Evolutionary conservation across 805 yeast genomes (phyloP), one percentile per base, ranked within the genome.

Genomic region (Wickerhamomyces kurtzmanii): DNA sequence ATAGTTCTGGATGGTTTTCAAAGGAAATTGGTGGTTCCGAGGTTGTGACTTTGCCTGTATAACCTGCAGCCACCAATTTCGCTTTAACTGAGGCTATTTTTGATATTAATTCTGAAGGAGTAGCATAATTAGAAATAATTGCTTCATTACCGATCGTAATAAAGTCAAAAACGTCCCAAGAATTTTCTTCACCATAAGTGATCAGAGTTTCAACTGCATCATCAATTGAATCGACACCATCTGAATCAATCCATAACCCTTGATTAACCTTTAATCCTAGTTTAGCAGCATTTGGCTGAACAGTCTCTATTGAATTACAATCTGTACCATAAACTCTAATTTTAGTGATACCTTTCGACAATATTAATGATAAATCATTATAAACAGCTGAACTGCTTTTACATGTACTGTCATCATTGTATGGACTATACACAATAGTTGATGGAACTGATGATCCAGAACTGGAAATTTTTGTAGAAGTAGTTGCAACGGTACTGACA

Each of bases 101-200:
- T 27, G 54, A 24, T 18, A 76, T 59, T 40, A 87, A 67, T n/a
- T 78, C 80, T 15, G 55, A 40, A 14, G 68, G 83, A 6, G 82
- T 47, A 43, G 69, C 59, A 54, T 57, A 82, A 8, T 75, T 76
- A 19, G 74, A 61, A 42, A 65, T 67, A 31, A 87, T 60, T 17
- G 93, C 95, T 59, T 87, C 96, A 49, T 87, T 87, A 33, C 96
- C 96, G 36, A 87, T 63, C 13, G 93, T 80, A 42, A 87, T 65
- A 50, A 58, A 74, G 34, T 78, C 79, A 55, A 85, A 76, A n/a
- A 78, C 56, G 34, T 60, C 75, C 93, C 93, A 87, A 19, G 71
- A 71, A 32, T 62, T 55, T 12, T 66, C 59, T 42, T 65, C 61
- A 20, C 67, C 70, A 38, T 62, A 66, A 7, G 53, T 26, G 31